Evolutionary conservation across 106 monocot species (phyloP).

Genomic region (Dioscorea alata): DNA sequence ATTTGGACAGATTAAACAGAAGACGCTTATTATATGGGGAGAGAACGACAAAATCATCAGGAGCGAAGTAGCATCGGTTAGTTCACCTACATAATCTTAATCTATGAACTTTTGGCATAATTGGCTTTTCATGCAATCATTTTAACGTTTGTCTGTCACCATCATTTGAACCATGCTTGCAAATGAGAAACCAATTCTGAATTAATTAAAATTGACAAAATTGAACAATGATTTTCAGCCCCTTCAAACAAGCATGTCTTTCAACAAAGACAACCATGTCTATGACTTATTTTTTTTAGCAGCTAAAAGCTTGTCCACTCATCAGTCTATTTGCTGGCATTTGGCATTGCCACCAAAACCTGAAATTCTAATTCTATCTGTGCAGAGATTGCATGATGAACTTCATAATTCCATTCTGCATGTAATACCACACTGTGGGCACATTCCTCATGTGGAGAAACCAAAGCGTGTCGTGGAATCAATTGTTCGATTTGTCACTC

Average conservation of each 20-base stretch:
- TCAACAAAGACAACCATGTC: not conserved
- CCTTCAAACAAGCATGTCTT: too few relatives aligned
- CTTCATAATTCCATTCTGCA: slow-evolving; percentile 34
- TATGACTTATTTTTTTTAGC: not conserved
- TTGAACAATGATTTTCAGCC: not conserved
- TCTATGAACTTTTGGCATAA: not conserved
- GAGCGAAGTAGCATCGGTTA: slow-evolving; percentile 49
- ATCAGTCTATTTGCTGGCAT: not conserved
- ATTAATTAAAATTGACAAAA: not conserved
- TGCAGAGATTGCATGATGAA: slow-evolving; percentile 58
- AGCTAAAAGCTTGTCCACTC: not conserved
- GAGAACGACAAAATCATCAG: slow-evolving; percentile 62
- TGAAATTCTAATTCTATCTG: not conserved
- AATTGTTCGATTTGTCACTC: slow-evolving; percentile 34
- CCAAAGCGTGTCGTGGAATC: slow-evolving; percentile 24
- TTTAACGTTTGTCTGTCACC: too few relatives aligned
- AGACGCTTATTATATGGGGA: slow-evolving; percentile 86
- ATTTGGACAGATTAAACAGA: slow-evolving; percentile 62
- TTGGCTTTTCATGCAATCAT: too few relatives aligned
- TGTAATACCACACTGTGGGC: slow-evolving; percentile 51
- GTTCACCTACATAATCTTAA: slow-evolving; percentile 4
- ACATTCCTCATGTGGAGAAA: slow-evolving; percentile 75
- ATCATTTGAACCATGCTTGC: too few relatives aligned
- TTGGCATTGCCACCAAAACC: not conserved
- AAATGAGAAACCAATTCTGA: not conserved